Evolutionary conservation across 2,329 filamentous ascomycete genomes (phyloP).

Genomic region (Stachybotrys chartarum): DNA sequence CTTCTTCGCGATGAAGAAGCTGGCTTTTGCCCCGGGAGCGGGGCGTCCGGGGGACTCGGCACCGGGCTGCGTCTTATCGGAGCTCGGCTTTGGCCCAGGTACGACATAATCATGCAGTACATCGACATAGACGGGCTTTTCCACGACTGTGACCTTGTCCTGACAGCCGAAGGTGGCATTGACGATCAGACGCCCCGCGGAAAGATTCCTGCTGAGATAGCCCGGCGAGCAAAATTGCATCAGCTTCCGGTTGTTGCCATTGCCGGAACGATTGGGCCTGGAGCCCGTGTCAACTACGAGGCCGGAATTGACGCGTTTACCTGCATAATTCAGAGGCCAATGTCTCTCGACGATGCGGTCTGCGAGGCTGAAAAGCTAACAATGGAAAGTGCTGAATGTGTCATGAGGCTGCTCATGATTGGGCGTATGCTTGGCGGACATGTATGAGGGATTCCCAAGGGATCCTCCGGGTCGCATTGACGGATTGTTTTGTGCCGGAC

Average conservation of each 20-base stretch:
- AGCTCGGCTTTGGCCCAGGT: conserved; percentile 35
- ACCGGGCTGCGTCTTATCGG: conserved; percentile 42
- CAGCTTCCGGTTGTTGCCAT: conserved; percentile 36
- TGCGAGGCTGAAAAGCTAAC: conserved; percentile 21
- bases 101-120: conserved; percentile 43
- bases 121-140: conserved; percentile 39
- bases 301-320: conserved; percentile 25
- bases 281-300: conserved; percentile 24
- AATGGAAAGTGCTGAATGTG: conserved; percentile 22
- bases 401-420: conserved; percentile 24
- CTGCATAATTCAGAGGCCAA: conserved; percentile 23
- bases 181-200: conserved; percentile 43
- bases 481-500: no score
- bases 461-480: no score
- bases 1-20: conserved; percentile 26
- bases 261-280: conserved; percentile 27
- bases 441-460: no score
- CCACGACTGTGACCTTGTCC: conserved; percentile 38
- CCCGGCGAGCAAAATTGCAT: conserved; percentile 35
- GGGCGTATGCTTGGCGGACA: conserved; percentile 15
- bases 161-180: conserved; percentile 46
- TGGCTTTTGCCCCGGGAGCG: conserved; percentile 33
- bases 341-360: conserved; percentile 21
- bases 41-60: conserved; percentile 45
- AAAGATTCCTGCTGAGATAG: conserved; percentile 47